These are phyloP conservation scores for Tilletia setariae DNA, from an alignment of 1,284 basidiomycete genomes.

Conservation along the genomic window DNA sequence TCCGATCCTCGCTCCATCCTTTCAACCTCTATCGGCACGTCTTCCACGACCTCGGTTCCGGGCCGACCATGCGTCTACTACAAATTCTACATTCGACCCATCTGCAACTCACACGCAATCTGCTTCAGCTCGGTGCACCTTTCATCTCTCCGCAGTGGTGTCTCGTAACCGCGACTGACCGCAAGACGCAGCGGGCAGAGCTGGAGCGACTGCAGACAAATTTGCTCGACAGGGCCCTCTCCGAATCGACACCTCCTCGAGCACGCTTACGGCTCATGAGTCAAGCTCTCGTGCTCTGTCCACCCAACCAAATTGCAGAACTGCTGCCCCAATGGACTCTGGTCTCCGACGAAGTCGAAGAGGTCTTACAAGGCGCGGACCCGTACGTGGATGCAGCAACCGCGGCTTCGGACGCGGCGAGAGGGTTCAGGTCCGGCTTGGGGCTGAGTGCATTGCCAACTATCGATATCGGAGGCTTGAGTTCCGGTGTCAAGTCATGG, in stretches of 20 bases:
- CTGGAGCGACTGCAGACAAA: background rate
- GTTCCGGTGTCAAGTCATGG: background rate
- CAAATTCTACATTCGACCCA: background rate
- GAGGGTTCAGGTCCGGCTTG: constrained; percentile 3
- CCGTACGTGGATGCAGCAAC: constrained; percentile 7
- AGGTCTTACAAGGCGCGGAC: constrained; percentile 5
- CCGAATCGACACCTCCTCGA: background rate
- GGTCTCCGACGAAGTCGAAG: background rate
- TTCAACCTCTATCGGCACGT: constrained; percentile 12
- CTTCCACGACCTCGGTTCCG: background rate
- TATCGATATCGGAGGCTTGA: background rate
- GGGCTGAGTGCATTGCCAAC: background rate
- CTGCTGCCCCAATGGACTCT: background rate
- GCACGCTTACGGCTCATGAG: background rate
- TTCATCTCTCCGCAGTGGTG: constrained; percentile 6
- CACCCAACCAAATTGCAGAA: background rate
- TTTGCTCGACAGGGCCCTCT: background rate
- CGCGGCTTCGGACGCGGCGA: background rate
- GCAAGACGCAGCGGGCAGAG: background rate
- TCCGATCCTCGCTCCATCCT: constrained; percentile 4
- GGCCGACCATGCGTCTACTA: background rate
- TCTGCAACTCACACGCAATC: background rate
- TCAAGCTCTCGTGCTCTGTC: background rate
- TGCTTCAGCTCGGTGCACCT: background rate
- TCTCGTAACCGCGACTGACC: background rate